Base-by-base conservation (phyloP, 2,329 filamentous ascomycete species). In the Xylaria sp. region DNA sequence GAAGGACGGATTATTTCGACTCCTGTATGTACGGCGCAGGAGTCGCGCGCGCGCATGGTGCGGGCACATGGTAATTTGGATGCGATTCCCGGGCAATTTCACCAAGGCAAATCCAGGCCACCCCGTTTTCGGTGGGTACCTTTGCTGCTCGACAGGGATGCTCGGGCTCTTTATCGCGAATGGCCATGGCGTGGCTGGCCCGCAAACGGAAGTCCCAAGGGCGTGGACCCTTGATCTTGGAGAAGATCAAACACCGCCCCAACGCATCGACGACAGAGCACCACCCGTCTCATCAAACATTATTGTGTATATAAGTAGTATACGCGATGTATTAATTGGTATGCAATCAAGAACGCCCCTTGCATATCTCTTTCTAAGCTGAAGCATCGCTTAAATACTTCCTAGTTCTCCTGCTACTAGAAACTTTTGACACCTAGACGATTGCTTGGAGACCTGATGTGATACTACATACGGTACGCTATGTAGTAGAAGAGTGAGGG, bases 161-260 rank as follows among this genome's bases (percentile, higher is more conserved):
- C 52, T 52, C 39, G 24, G 55, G 44, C 50, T 29, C 19, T 50
- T 53, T 7, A 61, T 61, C 58, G 55, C 42, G 54, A 58, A 61
- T 49, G 20, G 42, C 55, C 54, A 61, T 61, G 39, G 56, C 56
- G 50, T 54, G 24, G n/a, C n/a, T 34, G 56, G 38, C 37, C 58
- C 45, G 55, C 55, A 56, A 58, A 52, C 55, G 58, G 58, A 61
- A 60, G 59, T 54, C 45, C 55, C 51, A n/a, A 60, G 57, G 57
- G 43, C 48, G n/a, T 29, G 16, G 40, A 39, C 50, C 49, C 58
- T 52, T 56, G 50, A 54, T 50, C 58, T 52, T 51, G 52, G 18
- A 59, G 58, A 21, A 52, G 55, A 61, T 61, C 58, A 61, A 61
- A 61, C 58, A 40, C 50, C 50, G 39, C 20, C 18, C 17, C 16